Evolutionary conservation across 2,329 filamentous ascomycete species (phyloP).

Genomic region (Ophiostoma piceae): DNA sequence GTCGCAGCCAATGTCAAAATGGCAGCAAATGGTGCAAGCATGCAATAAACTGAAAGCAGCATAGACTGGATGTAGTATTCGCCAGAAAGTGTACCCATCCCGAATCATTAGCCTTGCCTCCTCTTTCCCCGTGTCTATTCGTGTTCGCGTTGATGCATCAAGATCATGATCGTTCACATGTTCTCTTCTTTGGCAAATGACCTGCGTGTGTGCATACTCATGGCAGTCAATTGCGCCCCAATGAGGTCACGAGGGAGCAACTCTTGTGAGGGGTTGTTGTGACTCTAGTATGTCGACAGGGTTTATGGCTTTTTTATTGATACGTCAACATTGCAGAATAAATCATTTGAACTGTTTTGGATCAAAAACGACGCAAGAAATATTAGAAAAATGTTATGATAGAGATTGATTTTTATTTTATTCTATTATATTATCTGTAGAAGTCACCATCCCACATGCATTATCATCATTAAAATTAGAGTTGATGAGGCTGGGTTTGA

Average conservation of each 20-base stretch:
- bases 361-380: too few species aligned
- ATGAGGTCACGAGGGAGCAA: background rate
- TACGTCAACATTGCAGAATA: too few species aligned
- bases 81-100: background rate
- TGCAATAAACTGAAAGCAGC: background rate
- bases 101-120: background rate
- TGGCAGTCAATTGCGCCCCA: background rate
- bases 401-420: too few species aligned
- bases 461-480: too few species aligned
- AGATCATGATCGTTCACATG: constrained; percentile 2
- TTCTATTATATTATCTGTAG: too few species aligned
- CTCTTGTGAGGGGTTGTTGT: background rate
- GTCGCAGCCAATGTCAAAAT: background rate
- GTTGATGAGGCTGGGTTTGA: too few species aligned
- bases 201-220: background rate
- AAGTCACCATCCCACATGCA: too few species aligned
- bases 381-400: too few species aligned
- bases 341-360: background rate
- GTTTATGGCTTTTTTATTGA: background rate
- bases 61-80: background rate
- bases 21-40: background rate
- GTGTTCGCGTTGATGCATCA: background rate
- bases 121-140: background rate
- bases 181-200: background rate
- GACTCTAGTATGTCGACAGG: background rate